phyloP scores from a whole-genome alignment of 306 rosid species.

The Erythrophleum fordii region DNA sequence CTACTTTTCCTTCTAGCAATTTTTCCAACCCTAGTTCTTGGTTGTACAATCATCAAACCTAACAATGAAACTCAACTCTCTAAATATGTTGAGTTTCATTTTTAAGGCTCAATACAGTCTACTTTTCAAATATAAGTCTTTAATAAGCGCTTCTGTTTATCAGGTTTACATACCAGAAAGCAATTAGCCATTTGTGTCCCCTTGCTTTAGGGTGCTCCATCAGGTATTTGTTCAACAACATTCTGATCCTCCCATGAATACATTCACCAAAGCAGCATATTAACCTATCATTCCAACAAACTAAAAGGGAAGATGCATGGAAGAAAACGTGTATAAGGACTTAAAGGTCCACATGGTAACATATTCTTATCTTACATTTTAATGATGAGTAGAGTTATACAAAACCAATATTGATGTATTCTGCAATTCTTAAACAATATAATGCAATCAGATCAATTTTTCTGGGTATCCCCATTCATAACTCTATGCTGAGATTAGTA shows the following conservation, averaged over 20 bases:
- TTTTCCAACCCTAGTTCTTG: neutral
- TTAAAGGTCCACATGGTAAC: neutral
- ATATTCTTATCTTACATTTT: conserved; percentile 5
- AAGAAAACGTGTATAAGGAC: conserved; percentile 11
- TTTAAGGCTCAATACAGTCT: neutral
- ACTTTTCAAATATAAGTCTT: neutral
- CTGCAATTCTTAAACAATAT: conserved; percentile 3
- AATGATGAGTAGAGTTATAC: neutral
- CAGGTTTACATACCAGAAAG: neutral
- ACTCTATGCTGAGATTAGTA: conserved; percentile 18
- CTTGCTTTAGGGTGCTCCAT: neutral
- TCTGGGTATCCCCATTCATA: neutral
- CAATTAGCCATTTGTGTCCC: neutral
- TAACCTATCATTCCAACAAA: neutral
- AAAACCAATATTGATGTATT: neutral
- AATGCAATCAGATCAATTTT: conserved; percentile 24
- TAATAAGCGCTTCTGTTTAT: conserved; percentile 12
- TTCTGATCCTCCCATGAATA: neutral
- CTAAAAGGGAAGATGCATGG: conserved; percentile 9
- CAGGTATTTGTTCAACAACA: neutral
- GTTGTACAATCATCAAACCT: neutral
- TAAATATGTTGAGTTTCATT: neutral
- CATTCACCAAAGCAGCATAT: neutral
- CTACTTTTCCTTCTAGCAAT: neutral
- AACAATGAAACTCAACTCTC: neutral